phyloP scores from a whole-genome alignment of 352 stramenopile species.

The Salisapilia sapeloensis region DNA sequence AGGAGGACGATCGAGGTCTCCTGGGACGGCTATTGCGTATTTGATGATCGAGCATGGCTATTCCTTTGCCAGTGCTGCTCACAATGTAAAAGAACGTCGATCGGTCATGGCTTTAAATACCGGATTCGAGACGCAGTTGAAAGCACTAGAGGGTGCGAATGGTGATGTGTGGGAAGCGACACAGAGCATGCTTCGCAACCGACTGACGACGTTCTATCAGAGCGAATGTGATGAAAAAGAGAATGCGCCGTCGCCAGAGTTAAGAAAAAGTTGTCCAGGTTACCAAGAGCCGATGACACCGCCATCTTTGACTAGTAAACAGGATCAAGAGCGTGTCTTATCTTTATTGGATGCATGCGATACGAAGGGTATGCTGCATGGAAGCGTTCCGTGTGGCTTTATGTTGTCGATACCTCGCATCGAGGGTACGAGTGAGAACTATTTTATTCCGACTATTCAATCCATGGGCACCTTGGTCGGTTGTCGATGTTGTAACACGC shows the following conservation, averaged over 20 bases:
- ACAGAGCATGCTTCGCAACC: constrained; percentile 43
- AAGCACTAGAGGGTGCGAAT: constrained; percentile 39
- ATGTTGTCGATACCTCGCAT: constrained; percentile 17
- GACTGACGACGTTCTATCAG: constrained; percentile 6
- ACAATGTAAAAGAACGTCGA: constrained; percentile 31
- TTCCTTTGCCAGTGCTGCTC: constrained; percentile 22
- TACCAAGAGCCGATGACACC: not conserved
- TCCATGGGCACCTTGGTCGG: constrained; percentile 60
- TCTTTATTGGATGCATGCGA: constrained; percentile 12
- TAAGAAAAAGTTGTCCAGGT: constrained; percentile 5
- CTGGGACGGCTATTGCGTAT: constrained; percentile 59
- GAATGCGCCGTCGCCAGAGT: constrained; percentile 20
- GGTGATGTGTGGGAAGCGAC: constrained; percentile 64
- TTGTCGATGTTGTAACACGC: constrained; percentile 31
- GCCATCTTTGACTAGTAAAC: not conserved
- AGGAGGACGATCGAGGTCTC: constrained; percentile 68
- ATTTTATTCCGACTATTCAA: constrained; percentile 50
- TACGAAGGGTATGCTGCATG: constrained; percentile 41
- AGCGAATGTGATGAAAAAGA: constrained; percentile 10
- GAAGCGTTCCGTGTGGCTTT: constrained; percentile 31
- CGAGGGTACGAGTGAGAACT: constrained; percentile 3
- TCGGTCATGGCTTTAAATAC: constrained; percentile 58
- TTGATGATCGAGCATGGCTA: constrained; percentile 57
- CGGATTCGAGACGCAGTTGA: constrained; percentile 76
- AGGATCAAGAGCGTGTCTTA: too few species aligned